Conservation (phyloP, 805 yeast species). For the Kazachstania martiniae region DNA sequence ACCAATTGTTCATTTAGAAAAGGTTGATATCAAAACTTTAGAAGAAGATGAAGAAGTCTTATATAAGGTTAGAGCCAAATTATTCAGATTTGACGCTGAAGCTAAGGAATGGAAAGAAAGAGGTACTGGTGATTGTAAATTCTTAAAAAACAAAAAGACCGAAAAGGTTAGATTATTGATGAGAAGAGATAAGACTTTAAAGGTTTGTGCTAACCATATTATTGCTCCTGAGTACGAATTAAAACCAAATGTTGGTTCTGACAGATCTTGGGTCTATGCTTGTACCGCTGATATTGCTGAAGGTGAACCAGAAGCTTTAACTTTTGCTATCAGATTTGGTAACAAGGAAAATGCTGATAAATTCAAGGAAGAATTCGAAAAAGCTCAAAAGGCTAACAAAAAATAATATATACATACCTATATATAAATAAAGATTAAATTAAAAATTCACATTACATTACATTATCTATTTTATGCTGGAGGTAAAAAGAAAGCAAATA, state of each 20-base stretch:
- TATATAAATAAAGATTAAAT: no score
- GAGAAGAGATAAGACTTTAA: slow-evolving; percentile 98
- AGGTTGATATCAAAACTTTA: slow-evolving; percentile 92
- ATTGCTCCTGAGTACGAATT: slow-evolving; percentile 72
- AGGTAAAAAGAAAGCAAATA: slow-evolving; percentile 78
- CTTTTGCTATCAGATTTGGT: slow-evolving; percentile 93
- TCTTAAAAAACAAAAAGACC: slow-evolving; percentile 76
- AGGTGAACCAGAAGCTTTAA: slow-evolving; percentile 91
- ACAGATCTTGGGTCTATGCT: slow-evolving; percentile 95
- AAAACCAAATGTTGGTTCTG: slow-evolving; percentile 91
- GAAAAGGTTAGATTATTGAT: slow-evolving; percentile 82
- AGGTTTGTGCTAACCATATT: slow-evolving; percentile 95
- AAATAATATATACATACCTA: slow-evolving; percentile 7
- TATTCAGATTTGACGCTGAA: slow-evolving; percentile 81
- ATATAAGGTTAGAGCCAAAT: slow-evolving; percentile 85
- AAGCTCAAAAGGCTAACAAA: slow-evolving; percentile 66
- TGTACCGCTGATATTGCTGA: slow-evolving; percentile 93
- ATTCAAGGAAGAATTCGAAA: slow-evolving; percentile 85
- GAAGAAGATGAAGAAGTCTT: slow-evolving; percentile 82
- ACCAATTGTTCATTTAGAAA: slow-evolving; percentile 89
- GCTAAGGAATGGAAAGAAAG: slow-evolving; percentile 97
- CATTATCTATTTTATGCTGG: slow-evolving; percentile 54
- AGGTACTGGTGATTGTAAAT: slow-evolving; percentile 97
- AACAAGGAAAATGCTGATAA: slow-evolving; percentile 87
- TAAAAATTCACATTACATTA: neutral